These are phyloP conservation scores for Akanthomyces lecanii DNA, from an alignment of 2,329 filamentous ascomycete genomes.

Conservation along the genomic window DNA sequence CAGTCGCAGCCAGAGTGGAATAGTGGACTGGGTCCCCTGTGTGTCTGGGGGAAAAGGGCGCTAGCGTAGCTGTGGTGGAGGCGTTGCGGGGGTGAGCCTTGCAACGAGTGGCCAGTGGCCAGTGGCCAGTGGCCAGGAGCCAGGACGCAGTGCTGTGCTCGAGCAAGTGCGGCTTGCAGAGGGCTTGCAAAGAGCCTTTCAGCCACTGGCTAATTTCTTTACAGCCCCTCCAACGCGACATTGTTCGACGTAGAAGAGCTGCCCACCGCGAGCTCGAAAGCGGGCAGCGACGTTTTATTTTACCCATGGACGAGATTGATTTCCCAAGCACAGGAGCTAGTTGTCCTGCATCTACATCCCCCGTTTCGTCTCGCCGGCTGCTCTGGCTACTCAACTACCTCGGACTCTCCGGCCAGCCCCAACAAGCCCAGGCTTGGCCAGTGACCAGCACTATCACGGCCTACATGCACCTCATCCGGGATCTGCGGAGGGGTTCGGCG, in stretches of 20 bases:
- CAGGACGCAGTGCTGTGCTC: background rate
- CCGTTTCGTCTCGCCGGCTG: too few relatives aligned
- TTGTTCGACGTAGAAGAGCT: background rate
- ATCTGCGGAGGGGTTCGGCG: constrained; percentile 11
- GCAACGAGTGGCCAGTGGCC: background rate
- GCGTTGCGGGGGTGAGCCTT: constrained; percentile 3
- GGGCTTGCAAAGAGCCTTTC: background rate
- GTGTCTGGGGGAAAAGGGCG: constrained; percentile 11
- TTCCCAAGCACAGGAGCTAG: too few relatives aligned
- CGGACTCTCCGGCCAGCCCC: background rate
- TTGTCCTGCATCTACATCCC: too few relatives aligned
- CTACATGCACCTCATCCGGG: background rate
- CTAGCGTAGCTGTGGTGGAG: constrained; percentile 13
- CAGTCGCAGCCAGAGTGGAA: background rate
- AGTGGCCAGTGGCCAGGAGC: background rate
- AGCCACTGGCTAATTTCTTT: background rate
- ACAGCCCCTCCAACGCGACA: too few relatives aligned
- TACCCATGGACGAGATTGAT: too few relatives aligned
- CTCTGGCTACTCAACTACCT: background rate
- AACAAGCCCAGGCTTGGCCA: background rate
- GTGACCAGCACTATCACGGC: background rate
- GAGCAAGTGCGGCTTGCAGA: background rate
- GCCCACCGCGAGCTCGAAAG: too few relatives aligned
- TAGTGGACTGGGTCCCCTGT: constrained; percentile 7
- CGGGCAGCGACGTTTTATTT: too few relatives aligned